Evolutionary conservation across 2,329 filamentous ascomycete genomes (phyloP), one percentile per base, ranked within the genome.

Genomic region (Aureobasidium sp.): DNA sequence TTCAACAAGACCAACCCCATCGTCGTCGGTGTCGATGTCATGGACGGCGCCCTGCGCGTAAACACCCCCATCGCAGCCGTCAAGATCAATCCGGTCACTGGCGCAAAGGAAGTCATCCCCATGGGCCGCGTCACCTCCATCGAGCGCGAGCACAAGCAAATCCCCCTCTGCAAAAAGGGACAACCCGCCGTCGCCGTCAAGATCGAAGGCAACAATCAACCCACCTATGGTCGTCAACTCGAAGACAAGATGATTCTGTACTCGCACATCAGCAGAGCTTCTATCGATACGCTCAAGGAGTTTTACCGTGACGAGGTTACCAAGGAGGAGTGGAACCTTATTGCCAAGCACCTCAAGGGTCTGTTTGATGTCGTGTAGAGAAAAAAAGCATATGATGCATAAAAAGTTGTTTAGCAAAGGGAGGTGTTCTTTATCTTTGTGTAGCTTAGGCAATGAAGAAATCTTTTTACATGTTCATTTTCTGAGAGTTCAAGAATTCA

Each of bases 1-100:
- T 99, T 99, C 85, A 97, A 97, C 83, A 99, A 99, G 84, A 96
- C 92, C 57, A 85, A 86, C 67, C 94, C 94, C 40, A 97, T 99
- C 68, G 90, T 99, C 63, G 81, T 99, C 53, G 94, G 94, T 79
- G 89, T 97, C 35, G 95, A 99, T 77, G 93, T 97, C 37, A 77
- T 89, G n/a, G 94, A 97, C 64, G 94, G 95, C 33, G 88, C 85
- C 68, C 82, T 99, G 57, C 85, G 86, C 70, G 79, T 96, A 69
- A 90, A 93, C 74, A 97, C 95, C 6, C 94, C 94, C 7, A 88
- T 99, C 67, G 89, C 91, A 1, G 91, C 87, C 3, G 85, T 99
- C 64, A 95, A 90, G 78, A 85, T 82, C 64, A 95, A 96, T 73
- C 76, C 89, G 0, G 82, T 84, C 19, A 95, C 91, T 0, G 87